phyloP scores from a whole-genome alignment of 345 rosid genomes.

The Melastoma malabathricum region DNA sequence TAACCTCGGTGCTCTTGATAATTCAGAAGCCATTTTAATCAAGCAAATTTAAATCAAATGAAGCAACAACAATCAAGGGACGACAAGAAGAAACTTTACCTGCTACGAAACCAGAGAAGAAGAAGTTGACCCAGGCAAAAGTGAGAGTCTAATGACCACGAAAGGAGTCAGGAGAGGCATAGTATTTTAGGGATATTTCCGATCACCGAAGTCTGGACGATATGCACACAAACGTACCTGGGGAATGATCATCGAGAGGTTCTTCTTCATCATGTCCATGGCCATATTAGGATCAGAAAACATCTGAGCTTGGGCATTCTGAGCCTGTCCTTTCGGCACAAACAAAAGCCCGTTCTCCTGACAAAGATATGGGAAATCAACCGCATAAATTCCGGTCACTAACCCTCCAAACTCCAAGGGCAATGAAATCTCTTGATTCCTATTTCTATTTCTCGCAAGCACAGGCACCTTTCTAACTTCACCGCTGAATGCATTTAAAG shows the following conservation, averaged over 20 bases:
- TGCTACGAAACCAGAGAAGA: constrained; percentile 99
- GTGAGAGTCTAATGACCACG: constrained; percentile 71
- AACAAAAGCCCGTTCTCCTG: constrained; percentile 86
- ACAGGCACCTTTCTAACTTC: too few species aligned
- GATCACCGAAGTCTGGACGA: not conserved
- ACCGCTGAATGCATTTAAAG: too few species aligned
- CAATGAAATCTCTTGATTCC: not conserved
- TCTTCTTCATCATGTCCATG: constrained; percentile 99
- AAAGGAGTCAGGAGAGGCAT: constrained; percentile 10
- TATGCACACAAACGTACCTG: constrained; percentile 34
- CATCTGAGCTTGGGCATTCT: constrained; percentile 94
- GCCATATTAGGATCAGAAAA: constrained; percentile 99
- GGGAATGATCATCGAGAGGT: constrained; percentile 96
- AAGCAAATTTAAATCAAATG: too few species aligned
- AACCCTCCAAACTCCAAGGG: not conserved
- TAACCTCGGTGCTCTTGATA: not conserved
- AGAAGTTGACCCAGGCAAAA: constrained; percentile 98
- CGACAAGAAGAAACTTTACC: constrained; percentile 27
- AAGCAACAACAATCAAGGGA: not conserved
- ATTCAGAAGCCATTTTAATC: too few species aligned
- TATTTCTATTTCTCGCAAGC: too few species aligned
- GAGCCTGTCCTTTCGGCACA: constrained; percentile 78
- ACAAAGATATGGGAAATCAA: constrained; percentile 6
- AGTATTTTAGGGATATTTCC: constrained; percentile 2
- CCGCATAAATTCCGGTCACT: not conserved